Evolutionary conservation across 2,329 filamentous ascomycete genomes (phyloP), one percentile per base, ranked within the genome.

Genomic region (Cryphonectria naterciae): DNA sequence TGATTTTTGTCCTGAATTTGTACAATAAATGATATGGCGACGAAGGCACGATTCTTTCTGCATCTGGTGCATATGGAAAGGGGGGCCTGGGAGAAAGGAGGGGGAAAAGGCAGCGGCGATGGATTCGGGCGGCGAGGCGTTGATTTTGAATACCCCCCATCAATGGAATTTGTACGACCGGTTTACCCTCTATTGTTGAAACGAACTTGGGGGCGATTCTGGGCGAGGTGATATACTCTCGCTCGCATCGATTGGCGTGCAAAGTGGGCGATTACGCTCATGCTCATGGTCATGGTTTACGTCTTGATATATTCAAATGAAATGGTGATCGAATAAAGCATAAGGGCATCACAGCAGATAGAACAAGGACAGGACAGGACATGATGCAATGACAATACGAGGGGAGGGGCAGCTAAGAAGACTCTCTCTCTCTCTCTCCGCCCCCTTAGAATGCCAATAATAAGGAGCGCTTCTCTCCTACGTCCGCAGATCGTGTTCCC

Each of bases 121-220:
- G 52, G 54, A 13, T 68, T 10, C 22, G 67, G 68, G 68, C 19
- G 56, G 63, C 58, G 46, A 69, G 71, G 71, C 71, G 71, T 68
- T 68, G 54, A 65, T 46, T 68, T 65, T 72, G 71, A 72, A 72
- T 72, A 72, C 71, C 71, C 69, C 69, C 68, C 60, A 62, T 67
- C 22, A 62, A 32, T 71, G 67, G 64, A 68, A 52, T 56, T 56
- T 68, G 66, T 60, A 70, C 49, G 46, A 68, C 28, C 49, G 66
- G 61, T 65, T 10, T 4, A 17, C n/a, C 13, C 52, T 61, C 32
- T 13, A 35, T 60, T 39, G 37, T 25, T 54, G 63, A 46, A 25
- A n/a, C 19, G 41, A 22, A 5, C 25, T 41, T 46, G 25, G 17
- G 25, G 13, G 13, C 13, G 11, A n/a, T 35, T 19, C n/a, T 15